Evolutionary conservation across 345 rosid species (phyloP).

Genomic region (Eutrema heterophyllum): DNA sequence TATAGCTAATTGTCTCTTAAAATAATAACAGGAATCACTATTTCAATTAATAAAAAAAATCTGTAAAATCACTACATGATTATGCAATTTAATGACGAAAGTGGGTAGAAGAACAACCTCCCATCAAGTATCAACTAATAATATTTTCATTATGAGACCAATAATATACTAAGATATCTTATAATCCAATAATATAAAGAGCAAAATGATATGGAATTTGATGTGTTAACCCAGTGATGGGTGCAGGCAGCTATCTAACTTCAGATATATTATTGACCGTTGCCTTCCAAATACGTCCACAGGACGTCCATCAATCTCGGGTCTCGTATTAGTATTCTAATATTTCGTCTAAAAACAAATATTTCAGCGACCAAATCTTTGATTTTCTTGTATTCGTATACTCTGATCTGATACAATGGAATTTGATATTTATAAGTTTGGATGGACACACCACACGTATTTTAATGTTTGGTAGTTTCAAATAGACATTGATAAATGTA

Average conservation of each 20-base stretch:
- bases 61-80: not conserved
- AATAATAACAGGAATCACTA: too few species aligned
- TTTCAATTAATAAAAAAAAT: not conserved
- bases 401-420: not conserved
- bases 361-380: constrained; percentile 4
- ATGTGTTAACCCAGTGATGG: constrained; percentile 10
- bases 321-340: not conserved
- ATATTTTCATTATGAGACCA: not conserved
- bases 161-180: not conserved
- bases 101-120: not conserved
- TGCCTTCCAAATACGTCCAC: constrained; percentile 6
- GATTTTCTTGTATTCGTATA: not conserved
- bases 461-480: not conserved
- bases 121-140: not conserved
- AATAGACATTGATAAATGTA: not conserved
- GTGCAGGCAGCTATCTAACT: constrained; percentile 14
- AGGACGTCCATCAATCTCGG: constrained; percentile 3
- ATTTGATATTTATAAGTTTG: not conserved
- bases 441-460: not conserved
- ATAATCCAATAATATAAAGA: not conserved
- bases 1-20: too few species aligned
- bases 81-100: not conserved
- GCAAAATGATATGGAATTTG: not conserved
- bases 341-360: not conserved
- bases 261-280: not conserved